Conservation (phyloP, 2,329 filamentous ascomycete species). For the Ceratocystis cubensis region DNA sequence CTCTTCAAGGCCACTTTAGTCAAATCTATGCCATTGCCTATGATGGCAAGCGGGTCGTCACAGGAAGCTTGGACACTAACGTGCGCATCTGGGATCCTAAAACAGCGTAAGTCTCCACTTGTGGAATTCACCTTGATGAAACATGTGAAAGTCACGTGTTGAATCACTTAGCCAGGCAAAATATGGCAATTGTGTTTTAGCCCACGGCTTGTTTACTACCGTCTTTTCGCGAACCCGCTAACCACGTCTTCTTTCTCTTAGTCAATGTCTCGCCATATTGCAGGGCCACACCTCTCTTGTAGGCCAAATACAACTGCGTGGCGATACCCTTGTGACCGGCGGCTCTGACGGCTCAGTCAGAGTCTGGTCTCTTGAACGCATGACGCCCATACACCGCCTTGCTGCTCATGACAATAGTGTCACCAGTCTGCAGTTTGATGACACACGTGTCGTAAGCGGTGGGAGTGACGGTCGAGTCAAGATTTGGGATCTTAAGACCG, state of each 20-base stretch:
- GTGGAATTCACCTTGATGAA: not conserved
- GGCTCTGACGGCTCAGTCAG: constrained; percentile 92
- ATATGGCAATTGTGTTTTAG: too few species aligned
- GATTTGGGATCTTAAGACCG: constrained; percentile 92
- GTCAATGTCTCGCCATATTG: constrained; percentile 74
- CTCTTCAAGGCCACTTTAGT: constrained; percentile 86
- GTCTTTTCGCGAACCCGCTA: not conserved
- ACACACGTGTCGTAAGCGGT: constrained; percentile 86
- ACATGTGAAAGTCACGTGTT: constrained; percentile 6
- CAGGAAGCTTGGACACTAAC: constrained; percentile 90
- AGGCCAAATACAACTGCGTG: constrained; percentile 89
- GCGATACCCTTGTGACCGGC: constrained; percentile 87
- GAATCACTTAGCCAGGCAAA: not conserved
- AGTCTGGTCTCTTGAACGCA: constrained; percentile 87
- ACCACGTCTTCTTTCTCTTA: constrained; percentile 29
- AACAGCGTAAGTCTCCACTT: constrained; percentile 52
- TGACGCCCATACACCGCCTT: constrained; percentile 82
- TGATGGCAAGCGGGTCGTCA: constrained; percentile 84
- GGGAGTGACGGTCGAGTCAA: constrained; percentile 97
- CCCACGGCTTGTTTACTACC: not conserved
- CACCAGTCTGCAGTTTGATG: constrained; percentile 93
- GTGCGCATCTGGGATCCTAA: constrained; percentile 92
- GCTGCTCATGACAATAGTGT: constrained; percentile 98
- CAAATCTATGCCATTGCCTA: constrained; percentile 99
- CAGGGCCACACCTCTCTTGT: constrained; percentile 96